A percentile compares a stretch with the other conserved stretches of the same genome.
phyloP scores from a whole-genome alignment of 2,329 filamentous ascomycete species.

The Raffaelea arxii region DNA sequence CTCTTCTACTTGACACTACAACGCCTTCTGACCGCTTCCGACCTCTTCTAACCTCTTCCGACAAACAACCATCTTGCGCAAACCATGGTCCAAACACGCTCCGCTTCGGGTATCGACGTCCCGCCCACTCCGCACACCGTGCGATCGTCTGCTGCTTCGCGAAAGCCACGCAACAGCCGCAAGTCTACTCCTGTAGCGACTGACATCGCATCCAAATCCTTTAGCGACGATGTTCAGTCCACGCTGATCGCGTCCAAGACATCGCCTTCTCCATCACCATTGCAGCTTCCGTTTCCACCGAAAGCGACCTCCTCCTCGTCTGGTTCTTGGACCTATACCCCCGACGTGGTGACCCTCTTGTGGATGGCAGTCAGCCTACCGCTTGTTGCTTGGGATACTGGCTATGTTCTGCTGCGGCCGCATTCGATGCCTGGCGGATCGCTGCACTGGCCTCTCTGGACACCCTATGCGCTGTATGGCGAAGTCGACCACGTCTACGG shows the following conservation, averaged over 20 bases:
- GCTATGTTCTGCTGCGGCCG: slow-evolving; percentile 71
- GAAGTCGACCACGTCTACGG: slow-evolving; percentile 75
- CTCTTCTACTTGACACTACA: too few relatives aligned
- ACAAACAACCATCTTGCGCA: not conserved
- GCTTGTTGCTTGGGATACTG: slow-evolving; percentile 71
- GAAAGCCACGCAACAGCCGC: slow-evolving; percentile 3
- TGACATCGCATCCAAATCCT: not conserved
- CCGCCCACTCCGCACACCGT: slow-evolving; percentile 7
- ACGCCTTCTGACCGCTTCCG: not conserved
- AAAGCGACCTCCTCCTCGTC: slow-evolving; percentile 4
- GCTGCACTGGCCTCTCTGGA: slow-evolving; percentile 63
- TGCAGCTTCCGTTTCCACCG: not conserved
- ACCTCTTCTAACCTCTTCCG: not conserved
- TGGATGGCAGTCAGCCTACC: slow-evolving; percentile 71
- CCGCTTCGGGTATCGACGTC: slow-evolving; percentile 13
- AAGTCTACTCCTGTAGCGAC: slow-evolving; percentile 2
- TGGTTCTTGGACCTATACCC: slow-evolving; percentile 33
- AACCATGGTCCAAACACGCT: slow-evolving; percentile 16
- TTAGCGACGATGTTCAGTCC: too few relatives aligned
- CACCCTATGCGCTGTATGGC: slow-evolving; percentile 73
- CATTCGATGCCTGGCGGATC: slow-evolving; percentile 70
- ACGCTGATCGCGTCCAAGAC: not conserved
- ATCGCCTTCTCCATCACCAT: not conserved
- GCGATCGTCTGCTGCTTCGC: not conserved
- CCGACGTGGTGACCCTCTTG: slow-evolving; percentile 38